Base-by-base conservation (phyloP, 495 filamentous ascomycete species). In the Daldinia vernicosa region DNA sequence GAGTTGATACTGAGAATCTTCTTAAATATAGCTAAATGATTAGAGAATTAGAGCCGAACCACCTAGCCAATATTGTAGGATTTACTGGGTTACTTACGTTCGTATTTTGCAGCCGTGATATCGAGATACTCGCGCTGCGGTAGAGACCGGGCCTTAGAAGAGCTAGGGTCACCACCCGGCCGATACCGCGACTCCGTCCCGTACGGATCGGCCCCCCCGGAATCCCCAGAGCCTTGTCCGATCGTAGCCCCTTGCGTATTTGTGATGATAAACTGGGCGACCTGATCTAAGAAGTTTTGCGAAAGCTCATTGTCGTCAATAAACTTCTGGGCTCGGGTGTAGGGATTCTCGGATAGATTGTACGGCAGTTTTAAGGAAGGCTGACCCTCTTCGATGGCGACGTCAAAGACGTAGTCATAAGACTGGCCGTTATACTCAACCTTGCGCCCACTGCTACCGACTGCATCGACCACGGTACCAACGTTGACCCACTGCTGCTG, bases 331-430 rank as follows among this genome's bases (percentile, higher is more conserved):
- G 96, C 96, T 9, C 92, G 90, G 65, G 97, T 91, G 77, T 96
- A 98, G 2, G 93, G 93, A 76, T 98, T 98, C 76, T 98, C 91
- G 5, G 91, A 92, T 40, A 92, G 84, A 76, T 99, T 98, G 77
- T 92, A 98, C 1, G 96, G 95, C 32, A 99, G 84, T 75, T 98
- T 98, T 33, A 98, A 85, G 3, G 95, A 89, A 30, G 96, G 96
- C 70, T 95, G 93, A 39, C 95, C 96, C 67, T 98, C 96, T 75
- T 97, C 92, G 63, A 98, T 95, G 74, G 98, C 96, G 27, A 99
- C 95, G 75, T 98, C 95, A 70, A 98, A 99, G 54, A 99, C 96
- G 77, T 92, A 98, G 73, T 99, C 96, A 76, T 96, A 99, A 61
- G 97, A 92, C 77, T 94, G 89, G 24, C 96, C 96, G 2, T 90